Evolutionary conservation across 2,329 filamentous ascomycete genomes (phyloP).

Genomic region (Calcarisporium arbuscula): DNA sequence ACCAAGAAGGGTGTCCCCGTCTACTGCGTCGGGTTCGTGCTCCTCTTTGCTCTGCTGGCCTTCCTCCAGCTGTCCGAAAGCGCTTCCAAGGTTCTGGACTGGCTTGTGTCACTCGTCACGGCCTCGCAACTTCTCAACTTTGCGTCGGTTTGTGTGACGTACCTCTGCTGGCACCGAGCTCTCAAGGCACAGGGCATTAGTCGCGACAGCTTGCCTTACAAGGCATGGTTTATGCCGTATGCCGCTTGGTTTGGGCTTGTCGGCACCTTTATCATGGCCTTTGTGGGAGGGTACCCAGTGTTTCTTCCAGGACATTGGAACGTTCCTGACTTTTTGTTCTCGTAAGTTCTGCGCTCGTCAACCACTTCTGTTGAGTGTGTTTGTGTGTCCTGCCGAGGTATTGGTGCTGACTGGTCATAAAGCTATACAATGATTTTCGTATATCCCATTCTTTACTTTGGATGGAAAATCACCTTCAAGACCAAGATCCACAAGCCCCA

Average conservation of each 20-base stretch:
- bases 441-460: constrained; percentile 61
- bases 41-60: constrained; percentile 62
- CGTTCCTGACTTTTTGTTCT: constrained; percentile 65
- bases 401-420: neutral
- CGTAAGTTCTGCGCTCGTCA: constrained; percentile 33
- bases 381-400: neutral
- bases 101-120: constrained; percentile 65
- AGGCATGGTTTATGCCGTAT: constrained; percentile 63
- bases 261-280: constrained; percentile 62
- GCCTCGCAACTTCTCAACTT: constrained; percentile 72
- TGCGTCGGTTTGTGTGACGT: constrained; percentile 62
- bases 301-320: constrained; percentile 59
- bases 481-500: constrained; percentile 50
- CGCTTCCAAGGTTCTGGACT: constrained; percentile 61
- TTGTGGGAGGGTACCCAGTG: constrained; percentile 70
- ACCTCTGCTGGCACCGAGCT: constrained; percentile 66
- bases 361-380: constrained; percentile 1
- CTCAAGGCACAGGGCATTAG: constrained; percentile 62
- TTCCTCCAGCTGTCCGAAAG: constrained; percentile 66
- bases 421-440: constrained; percentile 67
- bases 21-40: constrained; percentile 61
- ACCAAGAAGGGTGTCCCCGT: constrained; percentile 64
- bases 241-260: constrained; percentile 60
- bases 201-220: constrained; percentile 63
- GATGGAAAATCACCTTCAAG: constrained; percentile 65